These are phyloP conservation scores for Pseudogymnoascus pannorum DNA, from an alignment of 2,329 filamentous ascomycete species.

Conservation along the genomic window DNA sequence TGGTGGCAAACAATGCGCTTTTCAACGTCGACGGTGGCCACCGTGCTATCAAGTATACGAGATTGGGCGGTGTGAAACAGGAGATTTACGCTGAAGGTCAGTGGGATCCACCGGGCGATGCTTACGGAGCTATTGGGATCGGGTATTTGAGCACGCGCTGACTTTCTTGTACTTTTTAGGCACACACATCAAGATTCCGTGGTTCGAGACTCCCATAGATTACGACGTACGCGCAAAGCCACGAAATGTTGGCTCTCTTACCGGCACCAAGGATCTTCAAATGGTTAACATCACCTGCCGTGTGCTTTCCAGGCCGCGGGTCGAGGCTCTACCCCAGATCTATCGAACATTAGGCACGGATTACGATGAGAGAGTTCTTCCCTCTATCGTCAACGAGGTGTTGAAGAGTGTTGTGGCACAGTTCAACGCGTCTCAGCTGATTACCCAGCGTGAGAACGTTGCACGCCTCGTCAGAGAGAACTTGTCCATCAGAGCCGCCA, in stretches of 20 bases:
- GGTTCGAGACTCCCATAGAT: slow-evolving; percentile 93
- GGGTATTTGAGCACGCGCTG: slow-evolving; percentile 12
- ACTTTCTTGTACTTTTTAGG: slow-evolving; percentile 41
- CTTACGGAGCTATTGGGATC: background rate
- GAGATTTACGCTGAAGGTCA: slow-evolving; percentile 93
- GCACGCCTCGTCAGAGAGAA: slow-evolving; percentile 88
- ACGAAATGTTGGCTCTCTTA: slow-evolving; percentile 91
- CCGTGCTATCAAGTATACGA: slow-evolving; percentile 96
- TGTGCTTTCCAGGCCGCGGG: slow-evolving; percentile 85
- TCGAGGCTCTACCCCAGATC: slow-evolving; percentile 88
- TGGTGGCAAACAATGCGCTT: slow-evolving; percentile 50
- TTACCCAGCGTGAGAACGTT: slow-evolving; percentile 98
- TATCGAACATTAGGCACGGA: slow-evolving; percentile 92
- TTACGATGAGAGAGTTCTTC: slow-evolving; percentile 94
- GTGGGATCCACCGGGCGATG: slow-evolving; percentile 13
- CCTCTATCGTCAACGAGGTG: slow-evolving; percentile 97
- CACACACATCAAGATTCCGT: slow-evolving; percentile 89
- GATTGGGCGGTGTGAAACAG: slow-evolving; percentile 85
- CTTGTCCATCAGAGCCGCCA: slow-evolving; percentile 78
- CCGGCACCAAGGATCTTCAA: slow-evolving; percentile 97
- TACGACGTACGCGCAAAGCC: slow-evolving; percentile 98
- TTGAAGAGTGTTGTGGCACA: slow-evolving; percentile 97
- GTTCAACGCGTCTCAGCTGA: slow-evolving; percentile 97
- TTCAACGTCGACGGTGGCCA: slow-evolving; percentile 96
- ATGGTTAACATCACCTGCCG: slow-evolving; percentile 99